Conservation (phyloP, 179 eudicot genomes). For the Spinacia oleracea region DNA sequence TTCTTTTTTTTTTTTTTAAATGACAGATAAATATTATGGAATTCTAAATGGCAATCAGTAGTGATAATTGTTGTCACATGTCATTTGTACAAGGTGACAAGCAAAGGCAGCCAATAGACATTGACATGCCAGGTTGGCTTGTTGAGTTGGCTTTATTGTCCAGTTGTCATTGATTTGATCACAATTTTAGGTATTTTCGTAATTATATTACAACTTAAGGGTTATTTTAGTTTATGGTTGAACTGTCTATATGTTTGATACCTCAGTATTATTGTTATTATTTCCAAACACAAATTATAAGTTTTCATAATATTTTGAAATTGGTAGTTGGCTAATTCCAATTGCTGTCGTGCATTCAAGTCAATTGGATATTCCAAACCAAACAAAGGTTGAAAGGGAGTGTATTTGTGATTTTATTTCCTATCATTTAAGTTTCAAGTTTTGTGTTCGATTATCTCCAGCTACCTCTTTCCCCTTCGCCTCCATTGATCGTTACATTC, state of each 20-base stretch:
- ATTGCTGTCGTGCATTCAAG: slow-evolving; percentile 14
- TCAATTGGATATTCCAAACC: not conserved
- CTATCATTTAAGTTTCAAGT: not conserved
- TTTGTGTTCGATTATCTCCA: not conserved
- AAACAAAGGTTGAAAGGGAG: not conserved
- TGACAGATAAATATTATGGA: not conserved
- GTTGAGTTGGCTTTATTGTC: slow-evolving; percentile 4
- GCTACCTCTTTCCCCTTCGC: not conserved
- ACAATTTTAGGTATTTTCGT: not conserved
- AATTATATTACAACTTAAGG: not conserved
- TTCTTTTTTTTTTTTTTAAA: too few relatives aligned
- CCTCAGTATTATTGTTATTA: not conserved
- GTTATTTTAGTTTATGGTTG: not conserved
- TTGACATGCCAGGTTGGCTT: slow-evolving; percentile 15
- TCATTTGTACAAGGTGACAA: slow-evolving; percentile 14
- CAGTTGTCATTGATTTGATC: slow-evolving; percentile 7
- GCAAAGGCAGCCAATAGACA: slow-evolving; percentile 12
- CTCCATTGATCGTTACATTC: not conserved
- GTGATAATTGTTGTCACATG: slow-evolving; percentile 10
- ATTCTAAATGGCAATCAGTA: slow-evolving; percentile 5
- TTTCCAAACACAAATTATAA: not conserved
- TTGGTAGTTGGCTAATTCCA: slow-evolving; percentile 11
- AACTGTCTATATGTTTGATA: not conserved
- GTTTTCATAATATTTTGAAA: not conserved
- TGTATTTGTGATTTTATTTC: not conserved